Evolutionary conservation across 441 rosid species (phyloP).

Genomic region (Monsonia emarginata): DNA sequence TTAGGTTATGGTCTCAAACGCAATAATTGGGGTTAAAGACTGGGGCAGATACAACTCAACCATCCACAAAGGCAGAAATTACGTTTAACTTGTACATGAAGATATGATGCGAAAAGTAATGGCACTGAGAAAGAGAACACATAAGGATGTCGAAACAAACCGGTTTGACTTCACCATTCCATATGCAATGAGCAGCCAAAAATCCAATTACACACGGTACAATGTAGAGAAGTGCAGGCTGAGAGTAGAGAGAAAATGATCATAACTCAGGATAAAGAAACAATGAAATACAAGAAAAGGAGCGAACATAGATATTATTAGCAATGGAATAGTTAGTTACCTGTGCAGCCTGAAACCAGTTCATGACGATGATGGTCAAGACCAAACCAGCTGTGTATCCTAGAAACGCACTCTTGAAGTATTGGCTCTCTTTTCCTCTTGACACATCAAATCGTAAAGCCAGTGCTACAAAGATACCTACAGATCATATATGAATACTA

Average conservation of each 20-base stretch:
- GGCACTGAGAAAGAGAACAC: background rate
- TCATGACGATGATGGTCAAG: constrained; percentile 85
- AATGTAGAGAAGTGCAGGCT: constrained; percentile 92
- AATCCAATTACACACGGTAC: constrained; percentile 87
- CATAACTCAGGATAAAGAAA: constrained; percentile 12
- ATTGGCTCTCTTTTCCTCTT: constrained; percentile 69
- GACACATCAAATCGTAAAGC: constrained; percentile 86
- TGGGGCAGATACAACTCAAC: background rate
- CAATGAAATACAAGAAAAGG: background rate
- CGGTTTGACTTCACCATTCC: constrained; percentile 85
- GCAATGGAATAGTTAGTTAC: constrained; percentile 22
- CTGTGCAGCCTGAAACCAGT: constrained; percentile 99
- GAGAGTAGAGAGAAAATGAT: constrained; percentile 4
- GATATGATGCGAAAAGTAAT: background rate
- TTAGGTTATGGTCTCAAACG: background rate
- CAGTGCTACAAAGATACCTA: constrained; percentile 91
- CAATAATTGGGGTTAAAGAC: background rate
- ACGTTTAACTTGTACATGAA: background rate
- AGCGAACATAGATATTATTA: background rate
- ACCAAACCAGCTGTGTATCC: constrained; percentile 68
- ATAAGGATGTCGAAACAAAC: constrained; percentile 32
- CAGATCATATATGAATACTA: background rate
- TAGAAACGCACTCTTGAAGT: constrained; percentile 84
- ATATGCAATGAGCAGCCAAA: constrained; percentile 74
- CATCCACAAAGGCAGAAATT: background rate